Conservation (phyloP, 129 eudicot species). For the Rutidosis leptorrhynchoides region DNA sequence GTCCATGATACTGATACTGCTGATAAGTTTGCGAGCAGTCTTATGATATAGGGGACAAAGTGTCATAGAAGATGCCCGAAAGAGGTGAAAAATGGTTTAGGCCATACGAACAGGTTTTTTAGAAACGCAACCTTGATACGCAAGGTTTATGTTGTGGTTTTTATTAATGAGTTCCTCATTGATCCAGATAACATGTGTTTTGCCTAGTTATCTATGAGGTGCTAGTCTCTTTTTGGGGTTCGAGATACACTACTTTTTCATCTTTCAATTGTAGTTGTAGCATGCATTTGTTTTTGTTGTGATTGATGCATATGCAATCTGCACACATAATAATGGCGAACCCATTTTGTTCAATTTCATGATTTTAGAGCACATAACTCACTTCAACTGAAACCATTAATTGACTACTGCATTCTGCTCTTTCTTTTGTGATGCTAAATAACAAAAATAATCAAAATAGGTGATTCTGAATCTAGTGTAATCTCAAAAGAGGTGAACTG, state of each 20-base stretch:
- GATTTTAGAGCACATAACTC: neutral
- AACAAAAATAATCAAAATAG: neutral
- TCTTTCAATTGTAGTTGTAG: conserved; percentile 8
- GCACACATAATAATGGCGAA: neutral
- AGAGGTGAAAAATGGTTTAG: neutral
- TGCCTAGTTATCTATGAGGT: conserved; percentile 2
- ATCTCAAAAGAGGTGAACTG: too few species aligned
- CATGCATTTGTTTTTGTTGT: neutral
- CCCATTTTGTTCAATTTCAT: neutral
- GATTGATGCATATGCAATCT: conserved; percentile 2
- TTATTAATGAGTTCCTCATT: neutral
- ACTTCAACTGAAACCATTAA: too few species aligned
- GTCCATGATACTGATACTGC: conserved; percentile 20
- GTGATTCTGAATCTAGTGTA: neutral
- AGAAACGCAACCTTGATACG: neutral
- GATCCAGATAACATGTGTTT: conserved; percentile 8
- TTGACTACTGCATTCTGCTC: neutral
- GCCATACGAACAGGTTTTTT: neutral
- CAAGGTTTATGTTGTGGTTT: neutral
- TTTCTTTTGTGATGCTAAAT: neutral
- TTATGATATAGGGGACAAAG: conserved; percentile 4
- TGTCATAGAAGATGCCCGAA: neutral
- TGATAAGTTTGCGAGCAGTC: conserved; percentile 4
- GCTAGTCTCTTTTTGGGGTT: neutral
- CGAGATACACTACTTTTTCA: neutral